Percentiles rank a stretch among this genome's conserved stretches.
These are phyloP conservation scores for Geosmithia morbida DNA, from an alignment of 2,329 filamentous ascomycete species.

Conservation along the genomic window DNA sequence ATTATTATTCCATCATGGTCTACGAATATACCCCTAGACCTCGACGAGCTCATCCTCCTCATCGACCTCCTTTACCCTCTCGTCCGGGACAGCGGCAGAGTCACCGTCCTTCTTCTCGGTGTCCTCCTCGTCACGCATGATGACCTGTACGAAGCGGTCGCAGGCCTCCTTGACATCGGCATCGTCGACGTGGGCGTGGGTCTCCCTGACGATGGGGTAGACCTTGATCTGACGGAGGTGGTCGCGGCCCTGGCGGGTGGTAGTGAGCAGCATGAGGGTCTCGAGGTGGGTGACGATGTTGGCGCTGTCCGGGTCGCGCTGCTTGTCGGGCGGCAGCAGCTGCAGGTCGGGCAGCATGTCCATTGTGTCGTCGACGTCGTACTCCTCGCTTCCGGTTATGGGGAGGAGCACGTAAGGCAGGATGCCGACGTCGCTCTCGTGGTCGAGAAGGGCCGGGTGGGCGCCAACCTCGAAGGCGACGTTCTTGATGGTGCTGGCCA, in stretches of 20 bases:
- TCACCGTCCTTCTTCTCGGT: conserved; percentile 11
- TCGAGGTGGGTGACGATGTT: conserved; percentile 84
- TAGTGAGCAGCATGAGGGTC: conserved; percentile 71
- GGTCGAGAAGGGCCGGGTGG: conserved; percentile 56
- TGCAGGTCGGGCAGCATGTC: conserved; percentile 85
- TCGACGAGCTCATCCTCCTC: conserved; percentile 41
- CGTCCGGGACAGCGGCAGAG: conserved; percentile 2
- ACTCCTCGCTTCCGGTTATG: conserved; percentile 78
- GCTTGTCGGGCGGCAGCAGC: conserved; percentile 77
- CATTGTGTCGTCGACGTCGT: conserved; percentile 71
- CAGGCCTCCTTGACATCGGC: conserved; percentile 73
- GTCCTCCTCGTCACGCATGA: conserved; percentile 64
- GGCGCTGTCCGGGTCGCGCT: conserved; percentile 59
- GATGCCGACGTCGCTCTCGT: conserved; percentile 60
- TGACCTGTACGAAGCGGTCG: conserved; percentile 77
- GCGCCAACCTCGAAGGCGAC: conserved; percentile 67
- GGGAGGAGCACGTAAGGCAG: conserved; percentile 82
- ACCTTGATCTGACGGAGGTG: conserved; percentile 63
- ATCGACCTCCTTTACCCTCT: conserved; percentile 19
- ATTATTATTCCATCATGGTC: background rate
- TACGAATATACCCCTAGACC: conserved; percentile 20
- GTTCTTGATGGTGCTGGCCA: conserved; percentile 94
- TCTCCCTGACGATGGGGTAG: conserved; percentile 80
- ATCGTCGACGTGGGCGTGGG: conserved; percentile 63
- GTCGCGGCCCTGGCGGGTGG: conserved; percentile 61